Base-by-base conservation (phyloP, 225 moss, liverwort and hornwort genomes). In the Marchantia paleacea region DNA sequence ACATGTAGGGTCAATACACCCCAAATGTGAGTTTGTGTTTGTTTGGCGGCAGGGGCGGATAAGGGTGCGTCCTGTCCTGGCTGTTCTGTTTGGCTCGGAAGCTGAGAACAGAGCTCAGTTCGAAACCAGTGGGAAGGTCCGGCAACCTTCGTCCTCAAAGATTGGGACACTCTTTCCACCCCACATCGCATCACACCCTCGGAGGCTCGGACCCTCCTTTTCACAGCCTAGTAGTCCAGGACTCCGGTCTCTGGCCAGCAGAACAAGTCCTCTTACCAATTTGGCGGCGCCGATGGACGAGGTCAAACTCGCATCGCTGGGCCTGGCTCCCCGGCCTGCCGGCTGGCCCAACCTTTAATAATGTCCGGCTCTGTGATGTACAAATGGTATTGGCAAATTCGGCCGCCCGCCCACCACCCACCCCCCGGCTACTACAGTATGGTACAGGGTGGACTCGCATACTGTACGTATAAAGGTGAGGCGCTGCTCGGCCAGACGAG, bases 201-300 rank as follows among this genome's bases (percentile, higher is more conserved):
- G n/a, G n/a, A n/a, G n/a, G n/a, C n/a, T n/a, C n/a, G n/a, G n/a
- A n/a, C n/a, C 3, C 39, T 39, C 39, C 39, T 39, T 39, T 39
- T 39, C 3, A 5, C 39, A 39, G 39, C 39, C 39, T 39, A 39
- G 39, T 39, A 39, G 39, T 39, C 39, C 39, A 39, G 39, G 39
- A 39, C 57, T 57, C 57, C 13, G 5, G 39, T 5, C 39, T 39
- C 39, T 39, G 57, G 57, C 57, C 13, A 10, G 8, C 7, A 9
- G 66, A 2, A 5, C 25, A 26, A 11, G 2, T 66, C 66, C 28
- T 66, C 66, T 28, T 5, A 29, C 66, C 66, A 66, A 29, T 7
- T 66, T 66, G 66, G 66, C 66, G 66, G 66, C 66, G 66, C 66
- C 25, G 66, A 66, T 26, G 26, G 66, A 66, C 26, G 29, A 66